Conservation (phyloP, 179 eudicot species). For the Gypsophila paniculata region DNA sequence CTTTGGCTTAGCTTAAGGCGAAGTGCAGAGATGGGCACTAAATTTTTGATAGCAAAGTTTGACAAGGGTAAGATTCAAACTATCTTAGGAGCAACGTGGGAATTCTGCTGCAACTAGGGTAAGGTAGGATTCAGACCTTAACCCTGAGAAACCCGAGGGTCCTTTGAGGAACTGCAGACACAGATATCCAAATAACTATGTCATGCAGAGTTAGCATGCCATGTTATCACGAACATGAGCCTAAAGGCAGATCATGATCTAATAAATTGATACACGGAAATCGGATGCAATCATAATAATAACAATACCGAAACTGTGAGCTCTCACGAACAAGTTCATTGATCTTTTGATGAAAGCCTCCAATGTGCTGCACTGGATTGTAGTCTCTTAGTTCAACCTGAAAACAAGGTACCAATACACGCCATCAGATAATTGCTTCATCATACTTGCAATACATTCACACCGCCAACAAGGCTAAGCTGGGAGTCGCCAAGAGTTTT, state of each 20-base stretch:
- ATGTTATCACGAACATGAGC: background rate
- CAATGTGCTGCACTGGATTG: constrained; percentile 65
- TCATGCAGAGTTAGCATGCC: background rate
- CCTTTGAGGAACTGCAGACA: background rate
- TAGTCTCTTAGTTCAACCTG: constrained; percentile 70
- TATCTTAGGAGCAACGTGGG: too few relatives aligned
- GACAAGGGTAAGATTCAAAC: constrained; percentile 1
- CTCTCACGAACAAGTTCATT: constrained; percentile 59
- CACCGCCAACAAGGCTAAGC: background rate
- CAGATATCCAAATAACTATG: background rate
- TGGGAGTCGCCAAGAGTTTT: background rate
- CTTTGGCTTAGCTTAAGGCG: too few relatives aligned
- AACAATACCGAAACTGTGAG: constrained; percentile 53
- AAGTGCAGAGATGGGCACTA: too few relatives aligned
- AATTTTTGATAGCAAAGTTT: background rate
- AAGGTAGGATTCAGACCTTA: constrained; percentile 10
- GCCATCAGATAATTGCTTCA: constrained; percentile 1
- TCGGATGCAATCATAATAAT: background rate
- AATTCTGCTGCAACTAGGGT: background rate
- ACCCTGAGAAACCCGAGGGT: background rate
- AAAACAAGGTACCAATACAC: constrained; percentile 17
- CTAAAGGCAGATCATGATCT: background rate
- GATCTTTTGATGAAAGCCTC: constrained; percentile 69
- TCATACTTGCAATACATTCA: background rate
- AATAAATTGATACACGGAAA: constrained; percentile 4